Conservation (phyloP, 306 rosid genomes). For the Psophocarpus tetragonolobus region DNA sequence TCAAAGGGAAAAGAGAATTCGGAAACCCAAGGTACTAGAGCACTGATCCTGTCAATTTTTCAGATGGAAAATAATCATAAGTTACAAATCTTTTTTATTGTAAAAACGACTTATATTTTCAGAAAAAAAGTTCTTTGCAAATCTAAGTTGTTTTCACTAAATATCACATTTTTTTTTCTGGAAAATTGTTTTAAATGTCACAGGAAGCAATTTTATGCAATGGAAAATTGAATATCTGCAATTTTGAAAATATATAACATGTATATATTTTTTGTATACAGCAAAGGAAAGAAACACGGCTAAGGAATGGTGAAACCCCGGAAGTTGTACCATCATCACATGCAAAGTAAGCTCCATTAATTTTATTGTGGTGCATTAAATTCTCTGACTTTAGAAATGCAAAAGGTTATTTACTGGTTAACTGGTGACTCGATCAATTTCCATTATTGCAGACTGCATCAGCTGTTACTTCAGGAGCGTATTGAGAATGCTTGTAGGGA, state of each 20-base stretch:
- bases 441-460: conserved; percentile 69
- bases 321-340: conserved; percentile 65
- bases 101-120: no score
- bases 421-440: conserved; percentile 34
- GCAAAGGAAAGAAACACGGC: conserved; percentile 68
- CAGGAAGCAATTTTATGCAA: conserved; percentile 9
- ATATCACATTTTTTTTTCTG: neutral
- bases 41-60: conserved; percentile 6
- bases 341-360: conserved; percentile 68
- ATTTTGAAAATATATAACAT: conserved; percentile 10
- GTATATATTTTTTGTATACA: conserved; percentile 28
- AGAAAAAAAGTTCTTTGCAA: no score
- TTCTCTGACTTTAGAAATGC: conserved; percentile 29
- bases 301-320: conserved; percentile 72
- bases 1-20: conserved; percentile 68
- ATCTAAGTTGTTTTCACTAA: no score
- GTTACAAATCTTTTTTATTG: no score
- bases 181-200: neutral
- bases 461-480: conserved; percentile 83
- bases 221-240: conserved; percentile 21
- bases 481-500: conserved; percentile 69
- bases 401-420: conserved; percentile 26
- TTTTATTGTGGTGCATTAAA: conserved; percentile 35
- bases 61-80: no score
- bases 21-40: conserved; percentile 67